Evolutionary conservation across 306 rosid genomes (phyloP).

Genomic region (Elaeagnus macrophylla): DNA sequence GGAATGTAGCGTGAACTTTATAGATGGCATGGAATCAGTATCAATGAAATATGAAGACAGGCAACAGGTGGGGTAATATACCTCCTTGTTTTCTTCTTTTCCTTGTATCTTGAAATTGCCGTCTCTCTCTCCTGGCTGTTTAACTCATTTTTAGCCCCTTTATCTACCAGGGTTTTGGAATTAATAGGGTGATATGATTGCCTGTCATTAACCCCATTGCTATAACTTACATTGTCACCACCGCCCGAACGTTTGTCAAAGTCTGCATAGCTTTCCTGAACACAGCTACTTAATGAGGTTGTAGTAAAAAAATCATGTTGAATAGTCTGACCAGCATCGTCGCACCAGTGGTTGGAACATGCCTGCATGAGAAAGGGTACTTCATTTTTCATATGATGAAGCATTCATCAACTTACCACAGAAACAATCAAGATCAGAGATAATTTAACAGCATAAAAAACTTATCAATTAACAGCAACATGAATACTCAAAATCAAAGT

Average conservation of each 20-base stretch:
- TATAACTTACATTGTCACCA: conserved; percentile 21
- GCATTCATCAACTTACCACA: too few species aligned
- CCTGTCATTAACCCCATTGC: conserved; percentile 20
- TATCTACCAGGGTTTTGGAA: conserved; percentile 32
- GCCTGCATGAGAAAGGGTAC: conserved; percentile 12
- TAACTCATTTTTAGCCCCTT: conserved; percentile 39
- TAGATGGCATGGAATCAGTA: too few species aligned
- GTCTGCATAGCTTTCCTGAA: conserved; percentile 28
- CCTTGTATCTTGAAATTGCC: conserved; percentile 76
- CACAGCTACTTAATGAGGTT: conserved; percentile 17
- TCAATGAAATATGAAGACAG: not conserved
- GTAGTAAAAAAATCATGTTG: conserved; percentile 21
- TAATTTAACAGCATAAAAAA: too few species aligned
- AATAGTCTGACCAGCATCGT: conserved; percentile 28
- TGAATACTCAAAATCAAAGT: too few species aligned
- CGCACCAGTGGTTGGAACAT: conserved; percentile 31
- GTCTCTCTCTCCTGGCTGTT: conserved; percentile 64
- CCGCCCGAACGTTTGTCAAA: conserved; percentile 23
- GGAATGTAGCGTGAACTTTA: too few species aligned
- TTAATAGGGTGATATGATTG: conserved; percentile 16
- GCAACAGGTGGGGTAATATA: conserved; percentile 15
- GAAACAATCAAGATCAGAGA: too few species aligned
- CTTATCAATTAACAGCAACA: too few species aligned
- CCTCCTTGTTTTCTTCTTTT: conserved; percentile 90
- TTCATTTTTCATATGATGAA: too few species aligned